phyloP scores from a whole-genome alignment of 257 asterid species.

The Solanum medicagineum region DNA sequence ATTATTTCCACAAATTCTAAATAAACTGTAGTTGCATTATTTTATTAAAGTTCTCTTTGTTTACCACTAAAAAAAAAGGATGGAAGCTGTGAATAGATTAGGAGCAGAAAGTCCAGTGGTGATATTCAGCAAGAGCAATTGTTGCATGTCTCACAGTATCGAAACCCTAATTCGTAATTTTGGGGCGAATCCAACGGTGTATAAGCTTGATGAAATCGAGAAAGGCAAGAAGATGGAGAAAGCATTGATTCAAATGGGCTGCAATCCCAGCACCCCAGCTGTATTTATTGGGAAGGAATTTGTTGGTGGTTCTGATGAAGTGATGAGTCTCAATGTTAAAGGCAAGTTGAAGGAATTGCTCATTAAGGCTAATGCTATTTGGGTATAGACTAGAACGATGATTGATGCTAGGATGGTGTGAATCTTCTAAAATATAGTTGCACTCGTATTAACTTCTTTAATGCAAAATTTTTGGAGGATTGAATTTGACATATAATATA shows the following conservation, averaged over 20 bases:
- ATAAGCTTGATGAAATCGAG: conserved; percentile 21
- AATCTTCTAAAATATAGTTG: background rate
- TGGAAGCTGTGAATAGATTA: conserved; percentile 14
- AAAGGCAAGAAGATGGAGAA: conserved; percentile 14
- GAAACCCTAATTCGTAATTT: conserved; percentile 14
- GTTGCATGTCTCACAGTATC: conserved; percentile 18
- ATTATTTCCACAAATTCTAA: background rate
- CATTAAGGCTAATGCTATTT: conserved; percentile 12
- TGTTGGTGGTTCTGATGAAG: background rate
- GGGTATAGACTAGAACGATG: background rate
- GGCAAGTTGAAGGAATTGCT: conserved; percentile 17
- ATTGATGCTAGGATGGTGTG: background rate
- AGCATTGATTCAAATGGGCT: conserved; percentile 9
- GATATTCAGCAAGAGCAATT: conserved; percentile 25
- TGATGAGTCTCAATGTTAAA: background rate
- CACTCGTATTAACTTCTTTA: background rate
- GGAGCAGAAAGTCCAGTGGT: conserved; percentile 20
- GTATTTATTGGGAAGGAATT: conserved; percentile 13
- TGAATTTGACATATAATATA: background rate
- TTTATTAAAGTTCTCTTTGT: background rate
- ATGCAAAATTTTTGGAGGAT: background rate
- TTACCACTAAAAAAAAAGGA: background rate
- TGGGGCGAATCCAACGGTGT: conserved; percentile 20
- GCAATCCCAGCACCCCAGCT: conserved; percentile 12
- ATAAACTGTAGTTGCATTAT: background rate